phyloP scores from a whole-genome alignment of 2,329 filamentous ascomycete species.

The Cordyceps cicadae region DNA sequence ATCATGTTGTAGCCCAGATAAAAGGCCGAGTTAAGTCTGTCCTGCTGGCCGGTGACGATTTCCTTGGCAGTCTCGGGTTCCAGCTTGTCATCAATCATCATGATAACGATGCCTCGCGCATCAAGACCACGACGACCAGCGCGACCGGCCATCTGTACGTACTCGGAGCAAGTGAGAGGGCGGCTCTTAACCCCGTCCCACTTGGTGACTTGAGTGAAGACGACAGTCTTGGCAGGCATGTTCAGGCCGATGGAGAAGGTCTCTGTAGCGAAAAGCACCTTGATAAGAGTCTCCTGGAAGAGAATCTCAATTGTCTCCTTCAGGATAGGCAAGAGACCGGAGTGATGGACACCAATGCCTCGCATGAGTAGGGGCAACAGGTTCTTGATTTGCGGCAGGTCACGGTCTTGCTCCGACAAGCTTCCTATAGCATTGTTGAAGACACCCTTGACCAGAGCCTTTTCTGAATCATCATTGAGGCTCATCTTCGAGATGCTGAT shows the following conservation, averaged over 20 bases:
- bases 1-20: slow-evolving; percentile 99
- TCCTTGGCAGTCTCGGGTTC: slow-evolving; percentile 89
- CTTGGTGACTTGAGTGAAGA: slow-evolving; percentile 95
- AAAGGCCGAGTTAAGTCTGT: slow-evolving; percentile 95
- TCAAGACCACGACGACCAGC: slow-evolving; percentile 95
- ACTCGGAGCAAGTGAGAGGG: slow-evolving; percentile 84
- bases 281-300: slow-evolving; percentile 96
- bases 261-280: slow-evolving; percentile 94
- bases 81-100: slow-evolving; percentile 98
- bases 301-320: slow-evolving; percentile 99
- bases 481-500: slow-evolving; percentile 77
- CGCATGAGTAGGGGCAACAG: slow-evolving; percentile 80
- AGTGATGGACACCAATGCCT: slow-evolving; percentile 96
- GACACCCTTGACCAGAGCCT: slow-evolving; percentile 86
- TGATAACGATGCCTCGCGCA: slow-evolving; percentile 96
- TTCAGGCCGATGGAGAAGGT: slow-evolving; percentile 98
- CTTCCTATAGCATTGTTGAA: slow-evolving; percentile 90
- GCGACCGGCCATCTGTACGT: slow-evolving; percentile 97
- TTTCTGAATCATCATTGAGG: slow-evolving; percentile 95
- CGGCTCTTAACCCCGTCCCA: slow-evolving; percentile 80
- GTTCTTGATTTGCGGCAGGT: slow-evolving; percentile 82
- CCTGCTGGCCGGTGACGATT: slow-evolving; percentile 93
- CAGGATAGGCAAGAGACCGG: slow-evolving; percentile 84
- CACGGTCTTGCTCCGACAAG: slow-evolving; percentile 82
- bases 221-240: slow-evolving; percentile 98